Evolutionary conservation across 352 stramenopile genomes (phyloP).

Genomic region (Phytopythium ostracodes): DNA sequence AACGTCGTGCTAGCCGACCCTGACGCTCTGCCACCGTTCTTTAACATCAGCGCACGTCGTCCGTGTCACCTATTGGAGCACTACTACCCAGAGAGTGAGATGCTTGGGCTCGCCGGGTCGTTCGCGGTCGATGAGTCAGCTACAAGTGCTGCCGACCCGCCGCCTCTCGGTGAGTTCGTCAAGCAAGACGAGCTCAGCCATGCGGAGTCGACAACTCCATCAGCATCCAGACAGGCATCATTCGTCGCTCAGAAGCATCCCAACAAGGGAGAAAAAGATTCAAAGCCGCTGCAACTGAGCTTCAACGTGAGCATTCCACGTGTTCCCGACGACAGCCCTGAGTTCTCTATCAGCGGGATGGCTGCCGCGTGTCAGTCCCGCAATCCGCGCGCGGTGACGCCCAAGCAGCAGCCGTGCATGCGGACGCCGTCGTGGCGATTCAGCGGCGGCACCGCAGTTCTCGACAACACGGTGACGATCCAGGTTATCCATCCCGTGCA

Average conservation of each 20-base stretch:
- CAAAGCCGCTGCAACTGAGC: constrained; percentile 6
- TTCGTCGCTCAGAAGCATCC: background rate
- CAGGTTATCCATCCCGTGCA: background rate
- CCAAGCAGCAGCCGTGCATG: background rate
- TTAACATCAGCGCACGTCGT: background rate
- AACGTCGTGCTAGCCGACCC: constrained; percentile 11
- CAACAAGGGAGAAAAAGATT: background rate
- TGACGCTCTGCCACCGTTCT: constrained; percentile 22
- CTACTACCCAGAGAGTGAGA: constrained; percentile 3
- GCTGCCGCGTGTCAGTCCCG: background rate
- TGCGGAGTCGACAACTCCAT: constrained; percentile 1
- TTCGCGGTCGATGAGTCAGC: background rate
- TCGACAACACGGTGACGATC: background rate
- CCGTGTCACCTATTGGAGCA: background rate
- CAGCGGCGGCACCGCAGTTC: background rate
- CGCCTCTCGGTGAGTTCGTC: background rate
- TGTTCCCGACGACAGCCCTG: background rate
- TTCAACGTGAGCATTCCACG: background rate
- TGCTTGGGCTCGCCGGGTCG: constrained; percentile 1
- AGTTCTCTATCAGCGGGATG: background rate
- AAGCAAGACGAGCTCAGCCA: constrained; percentile 16
- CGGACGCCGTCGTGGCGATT: background rate
- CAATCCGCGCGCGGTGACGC: background rate
- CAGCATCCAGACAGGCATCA: constrained; percentile 4
- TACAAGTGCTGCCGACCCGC: background rate